Evolutionary conservation across 2,329 filamentous ascomycete genomes (phyloP), one percentile per base, ranked within the genome.

Genomic region (Botrytis paeoniae): DNA sequence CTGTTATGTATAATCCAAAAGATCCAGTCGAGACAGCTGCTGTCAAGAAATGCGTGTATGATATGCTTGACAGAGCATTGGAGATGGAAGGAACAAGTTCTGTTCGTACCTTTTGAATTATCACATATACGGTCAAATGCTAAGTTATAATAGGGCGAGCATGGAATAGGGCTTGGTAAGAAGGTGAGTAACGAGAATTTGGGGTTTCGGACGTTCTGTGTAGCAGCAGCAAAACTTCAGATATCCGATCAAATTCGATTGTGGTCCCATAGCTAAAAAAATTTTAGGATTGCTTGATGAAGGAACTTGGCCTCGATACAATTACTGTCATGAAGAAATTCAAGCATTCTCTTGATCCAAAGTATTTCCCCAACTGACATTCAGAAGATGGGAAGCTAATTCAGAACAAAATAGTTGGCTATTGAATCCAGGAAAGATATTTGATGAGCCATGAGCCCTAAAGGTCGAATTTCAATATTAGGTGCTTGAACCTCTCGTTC

Each of bases 21-120:
- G 86, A 94, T 73, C 86, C 89, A 7, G 87, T 85, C 29, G 92
- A 97, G 82, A 87, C 88, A 69, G 89, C 86, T 51, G 91, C 91
- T 75, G 93, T 96, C 3, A 92, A 95, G 79, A 87, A 86, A 72
- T 93, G 92, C 75, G 93, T 97, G 54, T 89, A 95, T 79, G 91
- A 93, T 77, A 97, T 97, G 94, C 93, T 97, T 29, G 88, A 92
- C 77, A 88, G 93, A 22, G 95, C 94, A 3, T 83, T 97, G 25
- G 93, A 95, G 75, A 97, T 97, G 94, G 94, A 97, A 74, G 94
- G 94, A 2, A 97, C 94, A 3, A 95, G 93, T 81, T 96, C 94
- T 1, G 84, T 85, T 69, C 57, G 74, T 75, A 22, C 18, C 12
- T 48, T 48, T 39, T 20, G 25, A 5, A 5, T 3, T 7, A 5